phyloP scores from a whole-genome alignment of 176 grass and related monocot genomes.

The Cenchrus fungigraminus region DNA sequence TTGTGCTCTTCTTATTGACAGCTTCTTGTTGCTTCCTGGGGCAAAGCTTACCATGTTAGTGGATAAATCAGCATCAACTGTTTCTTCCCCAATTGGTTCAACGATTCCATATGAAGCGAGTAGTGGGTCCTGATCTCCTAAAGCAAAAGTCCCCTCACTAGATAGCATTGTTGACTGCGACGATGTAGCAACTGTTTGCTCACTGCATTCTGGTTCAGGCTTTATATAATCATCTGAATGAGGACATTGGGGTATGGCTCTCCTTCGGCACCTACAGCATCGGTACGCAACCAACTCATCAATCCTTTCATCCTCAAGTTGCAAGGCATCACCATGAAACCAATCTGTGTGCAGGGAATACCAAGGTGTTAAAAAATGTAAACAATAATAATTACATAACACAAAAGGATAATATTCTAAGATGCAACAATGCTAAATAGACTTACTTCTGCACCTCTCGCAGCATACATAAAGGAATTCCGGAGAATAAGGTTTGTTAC shows the following conservation, averaged over 20 bases:
- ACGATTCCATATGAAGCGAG: slow-evolving; percentile 65
- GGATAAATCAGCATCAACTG: slow-evolving; percentile 48
- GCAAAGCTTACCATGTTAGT: slow-evolving; percentile 35
- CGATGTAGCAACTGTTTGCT: slow-evolving; percentile 56
- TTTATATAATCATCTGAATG: slow-evolving; percentile 60
- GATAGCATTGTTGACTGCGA: slow-evolving; percentile 52
- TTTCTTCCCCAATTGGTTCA: slow-evolving; percentile 44
- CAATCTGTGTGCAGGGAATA: slow-evolving; percentile 66
- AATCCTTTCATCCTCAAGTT: slow-evolving; percentile 77
- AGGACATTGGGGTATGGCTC: slow-evolving; percentile 82
- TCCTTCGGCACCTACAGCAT: slow-evolving; percentile 88
- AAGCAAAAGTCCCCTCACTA: slow-evolving; percentile 43
- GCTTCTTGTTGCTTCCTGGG: slow-evolving; percentile 59
- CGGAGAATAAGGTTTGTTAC: slow-evolving; percentile 66
- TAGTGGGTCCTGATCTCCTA: slow-evolving; percentile 51
- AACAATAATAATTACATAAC: slow-evolving; percentile 11
- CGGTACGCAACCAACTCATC: slow-evolving; percentile 72
- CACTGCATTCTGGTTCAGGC: slow-evolving; percentile 65
- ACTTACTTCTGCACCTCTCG: slow-evolving; percentile 82
- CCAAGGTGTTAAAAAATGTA: slow-evolving; percentile 17
- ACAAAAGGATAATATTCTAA: slow-evolving; percentile 29
- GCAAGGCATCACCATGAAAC: slow-evolving; percentile 93
- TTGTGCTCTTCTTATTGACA: slow-evolving; percentile 84
- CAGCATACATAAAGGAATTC: slow-evolving; percentile 81
- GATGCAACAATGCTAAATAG: slow-evolving; percentile 27